Percentiles rank a stretch among this genome's conserved stretches.
These are phyloP conservation scores for Leptomonas pyrrhocoris DNA, from an alignment of 208 protist genomes.

Conservation along the genomic window DNA sequence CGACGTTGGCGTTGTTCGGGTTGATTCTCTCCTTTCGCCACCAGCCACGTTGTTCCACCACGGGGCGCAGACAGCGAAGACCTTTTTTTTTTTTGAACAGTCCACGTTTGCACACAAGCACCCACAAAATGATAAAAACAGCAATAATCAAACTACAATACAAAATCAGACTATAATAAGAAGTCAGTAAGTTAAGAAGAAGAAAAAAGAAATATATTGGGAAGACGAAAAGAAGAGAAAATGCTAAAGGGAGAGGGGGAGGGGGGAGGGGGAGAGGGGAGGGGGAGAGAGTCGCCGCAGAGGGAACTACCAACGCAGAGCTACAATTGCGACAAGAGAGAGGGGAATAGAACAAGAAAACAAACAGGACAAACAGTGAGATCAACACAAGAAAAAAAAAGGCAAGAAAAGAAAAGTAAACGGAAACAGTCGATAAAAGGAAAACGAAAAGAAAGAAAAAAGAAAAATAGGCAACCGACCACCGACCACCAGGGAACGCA, in stretches of 20 bases:
- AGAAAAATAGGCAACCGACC: too few relatives aligned
- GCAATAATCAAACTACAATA: too few relatives aligned
- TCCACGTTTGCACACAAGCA: too few relatives aligned
- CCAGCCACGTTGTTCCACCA: too few relatives aligned
- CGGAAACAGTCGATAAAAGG: background rate
- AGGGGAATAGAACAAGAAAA: slow-evolving; percentile 7
- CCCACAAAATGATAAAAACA: too few relatives aligned
- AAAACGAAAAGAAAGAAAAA: background rate
- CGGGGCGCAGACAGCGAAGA: too few relatives aligned
- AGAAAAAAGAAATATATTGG: background rate
- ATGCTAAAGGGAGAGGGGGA: slow-evolving; percentile 6
- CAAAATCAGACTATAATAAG: too few relatives aligned
- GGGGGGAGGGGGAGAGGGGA: background rate
- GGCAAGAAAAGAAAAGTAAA: slow-evolving; percentile 1
- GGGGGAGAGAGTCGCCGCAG: slow-evolving; percentile 7
- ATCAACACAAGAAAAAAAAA: slow-evolving; percentile 5
- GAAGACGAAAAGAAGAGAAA: slow-evolving; percentile 7
- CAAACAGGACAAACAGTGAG: slow-evolving; percentile 1
- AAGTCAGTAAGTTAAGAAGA: background rate
- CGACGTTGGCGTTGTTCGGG: too few relatives aligned
- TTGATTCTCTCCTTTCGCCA: too few relatives aligned
- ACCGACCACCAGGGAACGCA: background rate
- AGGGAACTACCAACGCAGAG: background rate
- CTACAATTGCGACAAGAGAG: background rate
- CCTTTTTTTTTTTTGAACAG: too few relatives aligned